Base-by-base conservation (phyloP, 1,284 basidiomycete genomes). In the Puccinia novopanici region DNA sequence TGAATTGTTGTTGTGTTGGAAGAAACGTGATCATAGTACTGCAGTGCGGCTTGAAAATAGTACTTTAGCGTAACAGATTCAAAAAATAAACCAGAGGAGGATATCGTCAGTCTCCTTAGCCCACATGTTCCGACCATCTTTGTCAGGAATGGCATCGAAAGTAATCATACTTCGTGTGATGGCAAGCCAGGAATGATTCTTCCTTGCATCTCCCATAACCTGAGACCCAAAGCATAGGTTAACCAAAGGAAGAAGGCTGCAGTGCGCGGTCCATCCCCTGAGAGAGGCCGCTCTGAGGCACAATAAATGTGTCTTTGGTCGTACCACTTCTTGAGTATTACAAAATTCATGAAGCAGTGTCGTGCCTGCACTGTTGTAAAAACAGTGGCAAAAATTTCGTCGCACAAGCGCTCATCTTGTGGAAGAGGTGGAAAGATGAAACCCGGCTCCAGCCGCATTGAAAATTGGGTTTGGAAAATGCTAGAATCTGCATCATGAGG, bases 11-110 rank as follows among this genome's bases (percentile, higher is more conserved):
- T 78, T 24, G 54, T 78, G 54, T 78, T 78, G 13, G 75, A 68
- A 52, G 59, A 40, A 55, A 78, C 75, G 27, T 78, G 75, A 30
- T 78, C 75, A 40, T 55, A 78, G 67, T 78, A 78, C 30, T 78
- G 75, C n/a, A 78, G 65, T 10, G 75, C 75, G n/a, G 75, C 75
- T 45, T 78, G 75, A 59, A 78, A 78, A 27, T 78, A 78, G 27
- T 68, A 42, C 75, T 78, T 65, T 24, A 27, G 12, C 40, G 0
- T 1, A 9, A n/a, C 37, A 4, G 34, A 42, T 50, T 24, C 12
- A 68, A 63, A 34, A 57, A 42, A 59, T 42, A 54, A 70, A 48
- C 45, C 8, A n/a, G n/a, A n/a, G n/a, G n/a, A n/a, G n/a, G n/a
- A n/a, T n/a, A n/a, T n/a, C n/a, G n/a, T n/a, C n/a, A n/a, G n/a